Conservation (phyloP, 169 alveolate genomes). For the Plasmodium coatneyi region DNA sequence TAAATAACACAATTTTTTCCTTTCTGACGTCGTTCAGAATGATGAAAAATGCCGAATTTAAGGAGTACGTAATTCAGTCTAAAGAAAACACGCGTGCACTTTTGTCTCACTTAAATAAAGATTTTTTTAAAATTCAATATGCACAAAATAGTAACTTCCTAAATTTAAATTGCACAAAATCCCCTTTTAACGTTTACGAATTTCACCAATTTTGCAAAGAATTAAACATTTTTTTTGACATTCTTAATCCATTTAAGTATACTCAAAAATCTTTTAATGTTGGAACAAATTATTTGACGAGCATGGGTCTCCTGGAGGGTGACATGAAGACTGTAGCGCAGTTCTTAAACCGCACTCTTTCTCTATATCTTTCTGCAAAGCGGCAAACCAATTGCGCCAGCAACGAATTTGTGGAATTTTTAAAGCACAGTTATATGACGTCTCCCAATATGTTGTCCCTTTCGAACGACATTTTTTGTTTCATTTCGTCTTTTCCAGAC, state of each 20-base stretch:
- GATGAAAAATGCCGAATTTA: constrained; percentile 48
- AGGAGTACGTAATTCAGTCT: constrained; percentile 29
- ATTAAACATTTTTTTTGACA: constrained; percentile 44
- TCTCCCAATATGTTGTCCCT: constrained; percentile 44
- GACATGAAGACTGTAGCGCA: constrained; percentile 59
- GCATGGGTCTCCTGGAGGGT: constrained; percentile 25
- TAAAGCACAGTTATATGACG: background rate
- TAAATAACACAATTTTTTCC: constrained; percentile 48
- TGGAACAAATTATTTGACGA: constrained; percentile 52
- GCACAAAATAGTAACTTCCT: constrained; percentile 34
- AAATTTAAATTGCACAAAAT: constrained; percentile 11
- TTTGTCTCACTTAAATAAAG: constrained; percentile 10
- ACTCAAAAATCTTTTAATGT: constrained; percentile 49
- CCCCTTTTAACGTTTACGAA: constrained; percentile 24
- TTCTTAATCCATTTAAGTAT: constrained; percentile 2
- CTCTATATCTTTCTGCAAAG: constrained; percentile 20
- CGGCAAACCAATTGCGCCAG: constrained; percentile 3
- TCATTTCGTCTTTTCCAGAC: constrained; percentile 40
- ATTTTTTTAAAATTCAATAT: constrained; percentile 27
- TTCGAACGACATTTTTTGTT: constrained; percentile 40
- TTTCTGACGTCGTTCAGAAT: constrained; percentile 54
- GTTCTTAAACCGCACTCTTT: constrained; percentile 19
- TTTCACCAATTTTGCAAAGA: constrained; percentile 36
- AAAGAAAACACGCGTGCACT: constrained; percentile 28
- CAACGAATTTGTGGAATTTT: background rate